Percentiles rank a stretch among this genome's conserved stretches.
These are phyloP conservation scores for Dorcoceras hygrometricum DNA, from an alignment of 257 asterid genomes.

Conservation along the genomic window DNA sequence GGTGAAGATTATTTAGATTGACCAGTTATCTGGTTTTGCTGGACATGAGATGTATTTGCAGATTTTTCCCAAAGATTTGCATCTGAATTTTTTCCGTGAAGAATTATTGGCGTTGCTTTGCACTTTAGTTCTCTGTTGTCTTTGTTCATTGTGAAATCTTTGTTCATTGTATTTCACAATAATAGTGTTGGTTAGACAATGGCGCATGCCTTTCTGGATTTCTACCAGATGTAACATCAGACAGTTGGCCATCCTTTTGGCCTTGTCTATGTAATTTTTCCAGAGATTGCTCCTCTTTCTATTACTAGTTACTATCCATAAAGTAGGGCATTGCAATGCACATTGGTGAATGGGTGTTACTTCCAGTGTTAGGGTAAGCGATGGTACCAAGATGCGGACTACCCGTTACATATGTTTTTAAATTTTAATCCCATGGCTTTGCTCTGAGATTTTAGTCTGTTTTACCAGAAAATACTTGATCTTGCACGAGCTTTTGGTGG, in stretches of 20 bases:
- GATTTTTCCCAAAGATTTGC: background rate
- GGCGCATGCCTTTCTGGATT: background rate
- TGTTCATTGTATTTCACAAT: background rate
- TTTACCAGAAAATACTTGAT: constrained; percentile 10
- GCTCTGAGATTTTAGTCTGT: background rate
- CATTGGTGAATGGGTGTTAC: too few relatives aligned
- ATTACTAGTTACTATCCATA: too few relatives aligned
- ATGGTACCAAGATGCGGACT: too few relatives aligned
- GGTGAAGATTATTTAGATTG: constrained; percentile 1
- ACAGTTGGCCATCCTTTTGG: background rate
- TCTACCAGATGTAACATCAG: background rate
- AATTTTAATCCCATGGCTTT: constrained; percentile 11
- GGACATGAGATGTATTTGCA: background rate
- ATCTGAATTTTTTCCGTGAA: too few relatives aligned
- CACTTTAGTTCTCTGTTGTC: background rate
- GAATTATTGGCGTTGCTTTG: background rate
- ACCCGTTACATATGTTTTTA: background rate
- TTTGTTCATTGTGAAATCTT: background rate
- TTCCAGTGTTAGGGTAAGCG: too few relatives aligned
- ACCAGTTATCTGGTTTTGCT: background rate
- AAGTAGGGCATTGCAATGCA: too few relatives aligned
- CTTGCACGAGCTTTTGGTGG: constrained; percentile 7
- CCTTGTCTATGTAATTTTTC: too few relatives aligned
- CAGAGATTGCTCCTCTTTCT: too few relatives aligned
- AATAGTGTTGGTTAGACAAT: background rate